Base-by-base conservation (phyloP, 2,329 filamentous ascomycete genomes). In the Colletotrichum camelliae region DNA sequence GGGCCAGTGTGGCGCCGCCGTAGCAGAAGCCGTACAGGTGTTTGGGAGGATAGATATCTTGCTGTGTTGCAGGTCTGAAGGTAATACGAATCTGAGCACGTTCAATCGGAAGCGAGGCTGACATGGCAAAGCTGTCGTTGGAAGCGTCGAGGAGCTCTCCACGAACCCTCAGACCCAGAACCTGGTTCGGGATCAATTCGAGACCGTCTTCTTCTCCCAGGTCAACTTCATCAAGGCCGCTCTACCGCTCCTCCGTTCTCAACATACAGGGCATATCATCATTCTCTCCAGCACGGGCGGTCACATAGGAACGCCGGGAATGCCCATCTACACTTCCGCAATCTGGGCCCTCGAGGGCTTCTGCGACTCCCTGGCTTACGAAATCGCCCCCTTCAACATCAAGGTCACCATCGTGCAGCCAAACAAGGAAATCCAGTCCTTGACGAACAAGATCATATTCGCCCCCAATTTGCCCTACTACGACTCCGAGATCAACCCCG, bases 301-400 rank as follows among this genome's bases (percentile, higher is more conserved):
- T 4, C 96, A 98, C 84, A 93, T 98, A 75, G 96, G 96, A 43
- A 98, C 96, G 0, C 97, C 97, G 0, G 96, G 96, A 4, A 91
- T 98, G 86, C 91, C 95, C 72, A 94, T 97, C 88, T 97, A 98
- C 83, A 97, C 96, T 78, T 95, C 96, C 21, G 94, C 96, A 16
- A 96, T 96, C 48, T 98, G 96, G 96, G 97, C 96, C 2, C 90
- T 98, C 43, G 97, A 98, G 85, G 97, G 96, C 21, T 98, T 97
- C 84, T 98, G 96, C 86, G 96, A 98, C 85, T 95, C 95, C 75
- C 89, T 99, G 29, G 96, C 96, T 2, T 99, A 98, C 85, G 97
- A 99, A 85, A 94, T 99, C 78, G 94, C 96, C 1, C 97, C 97
- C 0, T 98, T 98, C 88, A 98, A 98, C 85, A 93, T 98, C 86